Evolutionary conservation across 805 yeast genomes (phyloP), one percentile per base, ranked within the genome.

Genomic region (Monosporozyma aerobia): DNA sequence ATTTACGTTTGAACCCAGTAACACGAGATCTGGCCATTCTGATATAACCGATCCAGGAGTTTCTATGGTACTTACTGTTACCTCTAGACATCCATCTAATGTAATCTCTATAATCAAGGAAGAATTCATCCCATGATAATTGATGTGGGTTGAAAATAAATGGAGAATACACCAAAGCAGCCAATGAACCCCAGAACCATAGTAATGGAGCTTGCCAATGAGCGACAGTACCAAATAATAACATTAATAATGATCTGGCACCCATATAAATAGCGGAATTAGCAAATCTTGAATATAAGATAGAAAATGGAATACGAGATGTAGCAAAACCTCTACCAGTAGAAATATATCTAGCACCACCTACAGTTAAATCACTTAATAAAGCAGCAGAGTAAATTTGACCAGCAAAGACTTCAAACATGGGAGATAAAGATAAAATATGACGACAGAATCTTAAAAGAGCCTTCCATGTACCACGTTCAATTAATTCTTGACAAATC

Each of bases 91-190:
- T 75, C 95, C 95, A 86, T 75, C 88, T 80, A 65, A 90, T 84
- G 73, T 80, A 94, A 67, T 89, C 96, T 71, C 96, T 82, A 80
- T 94, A 94, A 71, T 94, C 99, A 68, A 92, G 81, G 73, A 92
- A 89, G 80, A 86, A 92, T 73, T 90, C 97, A 68, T 84, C 87
- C 90, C 95, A 85, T 49, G 97, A 82, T 71, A 90, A 94, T 76
- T 94, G 98, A 74, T 92, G 97, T 48, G 99, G 99, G 74, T 94
- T 94, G 81, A 89, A 94, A 55, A 94, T 67, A 70, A 92, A 90
- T 64, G 99, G 99, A 48, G 98, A 85, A 61, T 89, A 81, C 73
- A 89, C 79, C 73, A 94, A 78, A 3, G 98, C 87, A 47, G 90
- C 77, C 61, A 90, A 75, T 16, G 96, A 85, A 54, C 95, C 85